Base-by-base conservation (phyloP, 352 stramenopile genomes). In the Phytophthora pistaciae region DNA sequence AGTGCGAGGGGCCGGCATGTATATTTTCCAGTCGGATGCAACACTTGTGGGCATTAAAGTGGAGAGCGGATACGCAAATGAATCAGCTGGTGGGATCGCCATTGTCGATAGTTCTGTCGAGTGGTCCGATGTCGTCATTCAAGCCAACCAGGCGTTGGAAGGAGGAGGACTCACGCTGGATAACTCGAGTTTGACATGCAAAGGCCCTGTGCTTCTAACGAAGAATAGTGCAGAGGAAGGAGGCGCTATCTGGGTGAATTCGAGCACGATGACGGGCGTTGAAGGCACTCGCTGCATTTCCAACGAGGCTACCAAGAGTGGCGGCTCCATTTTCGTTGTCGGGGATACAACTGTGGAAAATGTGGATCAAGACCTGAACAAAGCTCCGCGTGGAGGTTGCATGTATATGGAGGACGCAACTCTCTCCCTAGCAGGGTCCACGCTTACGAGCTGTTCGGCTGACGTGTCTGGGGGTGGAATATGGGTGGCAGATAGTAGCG, bases 1-100 rank as follows among this genome's bases (percentile, higher is more conserved):
- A 85, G 78, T 31, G 2, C 67, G 56, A 25, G 78, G 78, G 49
- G 78, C 69, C 38, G 78, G 78, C 9, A 69, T 83, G 13, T 75
- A 80, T 21, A 48, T 82, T 14, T 27, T 50, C 13, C 44, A 70
- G 20, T 58, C 72, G 16, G 46, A 70, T 10, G 64, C 59, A 54
- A 64, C 8, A 55, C 11, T 74, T 20, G 13, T 13, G 9, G 70
- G 60, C 2, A 55, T 77, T 42, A 13, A 49, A 14, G 25, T 74
- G 14, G 13, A 66, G 52, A 66, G 64, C 46, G 65, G 70, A 18
- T 31, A 27, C 27, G 70, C 70, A 11, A 61, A 11, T 31, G 49
- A 60, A 33, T 70, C 55, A 25, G 73, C 18, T n/a, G 73, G 73
- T 23, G 73, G 73, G 6, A 29, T 77, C 23, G 65, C 56, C 1